These are phyloP conservation scores for Sporisorium iseilematis-ciliati DNA, from an alignment of 1,284 basidiomycete species.

Conservation along the genomic window DNA sequence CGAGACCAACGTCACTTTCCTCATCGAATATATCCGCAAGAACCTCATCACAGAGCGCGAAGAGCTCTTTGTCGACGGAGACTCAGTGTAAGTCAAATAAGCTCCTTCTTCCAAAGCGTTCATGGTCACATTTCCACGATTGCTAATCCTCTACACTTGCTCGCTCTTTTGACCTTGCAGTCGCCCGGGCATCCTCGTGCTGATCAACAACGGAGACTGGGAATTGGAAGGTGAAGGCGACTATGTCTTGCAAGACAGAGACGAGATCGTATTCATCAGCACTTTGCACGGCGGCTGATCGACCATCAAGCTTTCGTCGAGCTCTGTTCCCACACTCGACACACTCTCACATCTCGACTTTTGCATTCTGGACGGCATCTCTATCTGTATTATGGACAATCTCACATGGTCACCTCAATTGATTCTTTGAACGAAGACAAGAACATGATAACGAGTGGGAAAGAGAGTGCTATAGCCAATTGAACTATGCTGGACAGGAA, in stretches of 20 bases:
- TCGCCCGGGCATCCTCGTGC: constrained; percentile 92
- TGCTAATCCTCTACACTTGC: background rate
- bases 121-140: too few relatives aligned
- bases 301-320: background rate
- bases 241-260: constrained; percentile 82
- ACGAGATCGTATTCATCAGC: constrained; percentile 95
- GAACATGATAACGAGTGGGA: too few relatives aligned
- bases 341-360: background rate
- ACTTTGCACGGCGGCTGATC: constrained; percentile 87
- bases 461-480: too few relatives aligned
- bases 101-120: fast-evolving
- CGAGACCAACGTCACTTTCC: constrained; percentile 77
- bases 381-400: constrained; percentile 14
- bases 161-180: constrained; percentile 71
- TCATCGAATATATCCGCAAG: constrained; percentile 83
- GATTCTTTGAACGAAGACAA: too few relatives aligned
- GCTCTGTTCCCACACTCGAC: background rate
- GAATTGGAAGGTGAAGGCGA: constrained; percentile 95
- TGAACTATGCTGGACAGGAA: too few relatives aligned
- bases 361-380: background rate
- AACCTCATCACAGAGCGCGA: constrained; percentile 84
- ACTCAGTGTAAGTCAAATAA: constrained; percentile 81
- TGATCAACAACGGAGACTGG: constrained; percentile 98
- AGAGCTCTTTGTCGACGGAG: constrained; percentile 89
- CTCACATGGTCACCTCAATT: constrained; percentile 2